Evolutionary conservation across 2,329 filamentous ascomycete genomes (phyloP), one percentile per base, ranked within the genome.

Genomic region (Aphanocladium album): DNA sequence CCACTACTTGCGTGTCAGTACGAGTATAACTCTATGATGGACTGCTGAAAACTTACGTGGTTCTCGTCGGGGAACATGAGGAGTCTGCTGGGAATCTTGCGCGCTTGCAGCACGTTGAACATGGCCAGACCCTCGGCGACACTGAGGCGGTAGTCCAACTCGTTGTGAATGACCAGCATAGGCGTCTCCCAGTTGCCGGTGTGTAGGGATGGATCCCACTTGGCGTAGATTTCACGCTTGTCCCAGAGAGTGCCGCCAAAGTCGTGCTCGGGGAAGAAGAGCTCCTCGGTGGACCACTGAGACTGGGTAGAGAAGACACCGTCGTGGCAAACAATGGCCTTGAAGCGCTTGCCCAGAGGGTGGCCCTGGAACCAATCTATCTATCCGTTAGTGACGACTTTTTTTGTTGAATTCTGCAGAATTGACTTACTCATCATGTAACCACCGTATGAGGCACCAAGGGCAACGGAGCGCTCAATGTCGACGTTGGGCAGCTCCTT

Each of bases 291-390:
- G 2, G 80, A 73, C 77, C 85, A 88, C 73, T 87, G 83, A 66
- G 80, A 85, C 56, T 86, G 76, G 1, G 86, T 88, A 67, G 86
- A 89, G 73, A 93, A 95, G 58, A 93, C 88, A 52, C 92, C 92
- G 67, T 96, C 91, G 71, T 96, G 92, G 67, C 88, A 92, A 30
- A 96, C 91, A 4, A 97, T 81, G 0, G 91, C 91, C 73, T 91
- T 91, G 82, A 97, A 96, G 66, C 89, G 86, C 30, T 90, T 86
- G 21, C 91, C 92, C 0, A 97, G 82, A 1, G 85, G 82, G 64
- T 95, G 89, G 8, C 93, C 93, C 74, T 96, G 91, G 67, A 96
- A 91, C 92, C 93, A 96, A 72, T 96, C 82, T 81, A 39, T 62
- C 3, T 23, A n/a, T 14, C 12, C 9, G 41, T 61, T 52, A 61